phyloP scores from a whole-genome alignment of 768 basidiomycete species.

The Pleurotus ostreatus region DNA sequence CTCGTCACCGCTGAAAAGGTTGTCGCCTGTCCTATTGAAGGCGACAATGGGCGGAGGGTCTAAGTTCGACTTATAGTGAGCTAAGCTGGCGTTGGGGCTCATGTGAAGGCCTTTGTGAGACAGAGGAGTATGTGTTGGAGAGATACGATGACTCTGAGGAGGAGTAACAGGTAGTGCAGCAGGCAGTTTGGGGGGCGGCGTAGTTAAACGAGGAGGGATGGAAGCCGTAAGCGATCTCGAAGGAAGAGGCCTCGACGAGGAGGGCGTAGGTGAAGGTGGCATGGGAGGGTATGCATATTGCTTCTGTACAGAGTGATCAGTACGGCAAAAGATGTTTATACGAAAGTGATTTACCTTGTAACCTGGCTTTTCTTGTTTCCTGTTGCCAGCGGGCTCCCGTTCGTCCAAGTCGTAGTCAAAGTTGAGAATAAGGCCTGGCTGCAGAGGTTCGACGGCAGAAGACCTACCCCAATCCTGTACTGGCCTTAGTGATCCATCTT shows the following conservation, averaged over 20 bases:
- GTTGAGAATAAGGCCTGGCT: constrained; percentile 37
- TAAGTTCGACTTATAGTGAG: constrained; percentile 64
- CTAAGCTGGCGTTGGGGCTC: constrained; percentile 63
- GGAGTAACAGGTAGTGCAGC: constrained; percentile 16
- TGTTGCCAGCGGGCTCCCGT: constrained; percentile 11
- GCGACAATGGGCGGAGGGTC: constrained; percentile 53
- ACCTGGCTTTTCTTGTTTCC: constrained; percentile 20
- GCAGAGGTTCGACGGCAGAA: constrained; percentile 24
- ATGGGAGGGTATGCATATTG: constrained; percentile 34
- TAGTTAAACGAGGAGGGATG: not conserved
- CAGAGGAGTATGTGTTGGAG: constrained; percentile 61
- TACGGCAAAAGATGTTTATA: not conserved
- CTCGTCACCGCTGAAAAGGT: constrained; percentile 14
- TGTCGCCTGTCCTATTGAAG: constrained; percentile 18
- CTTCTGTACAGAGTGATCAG: constrained; percentile 22
- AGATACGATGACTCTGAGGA: constrained; percentile 31
- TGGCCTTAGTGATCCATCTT: constrained; percentile 33
- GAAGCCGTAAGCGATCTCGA: constrained; percentile 1
- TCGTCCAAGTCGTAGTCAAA: constrained; percentile 19
- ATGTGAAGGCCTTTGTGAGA: constrained; percentile 67
- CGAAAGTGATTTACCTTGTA: constrained; percentile 20
- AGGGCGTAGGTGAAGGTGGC: constrained; percentile 40
- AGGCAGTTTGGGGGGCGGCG: constrained; percentile 10
- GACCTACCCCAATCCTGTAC: constrained; percentile 41
- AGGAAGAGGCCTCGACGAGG: constrained; percentile 7